These are phyloP conservation scores for Thymus mandschuricus DNA, from an alignment of 257 asterid genomes.

Conservation along the genomic window DNA sequence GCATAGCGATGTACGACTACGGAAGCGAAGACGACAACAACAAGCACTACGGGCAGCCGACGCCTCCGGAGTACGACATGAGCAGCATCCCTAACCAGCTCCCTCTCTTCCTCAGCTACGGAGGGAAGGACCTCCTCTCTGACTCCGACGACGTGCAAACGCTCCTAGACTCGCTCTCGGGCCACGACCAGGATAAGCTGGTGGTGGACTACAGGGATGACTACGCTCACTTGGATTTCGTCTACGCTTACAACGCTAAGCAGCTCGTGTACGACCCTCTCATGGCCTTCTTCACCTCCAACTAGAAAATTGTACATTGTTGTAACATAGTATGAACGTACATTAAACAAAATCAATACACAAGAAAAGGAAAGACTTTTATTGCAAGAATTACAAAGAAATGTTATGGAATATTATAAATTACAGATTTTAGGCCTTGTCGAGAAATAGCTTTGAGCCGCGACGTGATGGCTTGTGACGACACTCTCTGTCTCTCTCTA, in stretches of 20 bases:
- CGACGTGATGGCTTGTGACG: slow-evolving; percentile 24
- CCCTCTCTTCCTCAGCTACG: slow-evolving; percentile 58
- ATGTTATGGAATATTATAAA: too few relatives aligned
- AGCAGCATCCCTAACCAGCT: slow-evolving; percentile 45
- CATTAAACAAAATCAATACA: neutral
- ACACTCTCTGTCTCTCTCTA: slow-evolving; percentile 20
- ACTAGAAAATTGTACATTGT: slow-evolving; percentile 18
- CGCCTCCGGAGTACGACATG: slow-evolving; percentile 60
- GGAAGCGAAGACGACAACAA: slow-evolving; percentile 43
- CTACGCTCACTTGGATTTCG: slow-evolving; percentile 64
- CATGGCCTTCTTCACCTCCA: slow-evolving; percentile 46
- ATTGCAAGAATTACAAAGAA: too few relatives aligned
- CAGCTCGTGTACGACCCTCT: slow-evolving; percentile 52
- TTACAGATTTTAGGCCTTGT: slow-evolving; percentile 36
- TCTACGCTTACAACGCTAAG: slow-evolving; percentile 51
- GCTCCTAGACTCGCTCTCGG: slow-evolving; percentile 38
- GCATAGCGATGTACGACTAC: slow-evolving; percentile 52
- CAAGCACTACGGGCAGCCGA: slow-evolving; percentile 51
- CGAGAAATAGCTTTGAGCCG: slow-evolving; percentile 36
- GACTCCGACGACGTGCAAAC: slow-evolving; percentile 57
- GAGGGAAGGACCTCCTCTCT: slow-evolving; percentile 56
- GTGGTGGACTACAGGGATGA: slow-evolving; percentile 42
- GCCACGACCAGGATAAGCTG: slow-evolving; percentile 50
- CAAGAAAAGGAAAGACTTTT: too few relatives aligned
- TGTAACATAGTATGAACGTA: neutral